Conservation (phyloP, 2,329 filamentous ascomycete genomes). For the Trichoderma cornu-damae region DNA sequence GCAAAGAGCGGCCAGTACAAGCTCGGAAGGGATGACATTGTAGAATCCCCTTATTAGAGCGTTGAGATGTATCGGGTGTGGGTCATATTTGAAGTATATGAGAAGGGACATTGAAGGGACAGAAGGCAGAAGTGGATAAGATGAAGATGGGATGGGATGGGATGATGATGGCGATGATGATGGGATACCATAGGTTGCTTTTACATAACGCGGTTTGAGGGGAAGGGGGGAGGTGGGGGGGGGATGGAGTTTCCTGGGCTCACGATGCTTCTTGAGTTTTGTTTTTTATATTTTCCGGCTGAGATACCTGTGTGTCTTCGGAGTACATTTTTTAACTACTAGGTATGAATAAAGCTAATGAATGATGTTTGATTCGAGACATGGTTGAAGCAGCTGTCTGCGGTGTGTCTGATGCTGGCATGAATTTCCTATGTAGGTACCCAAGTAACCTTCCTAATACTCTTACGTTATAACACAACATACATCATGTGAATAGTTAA, state of each 20-base stretch:
- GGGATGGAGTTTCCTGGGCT: constrained; percentile 14
- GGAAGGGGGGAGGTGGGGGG: neutral
- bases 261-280: neutral
- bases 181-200: constrained; percentile 16
- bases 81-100: neutral
- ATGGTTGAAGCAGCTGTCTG: neutral
- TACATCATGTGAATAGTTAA: too few species aligned
- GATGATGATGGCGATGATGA: neutral
- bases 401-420: neutral
- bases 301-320: constrained; percentile 8
- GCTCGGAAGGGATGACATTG: constrained; percentile 75
- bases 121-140: neutral
- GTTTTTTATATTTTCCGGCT: neutral
- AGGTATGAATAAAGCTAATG: neutral
- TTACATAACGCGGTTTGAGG: neutral
- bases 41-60: constrained; percentile 60
- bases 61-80: neutral
- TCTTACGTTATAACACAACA: too few species aligned
- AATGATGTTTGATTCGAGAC: neutral
- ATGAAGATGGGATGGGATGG: neutral
- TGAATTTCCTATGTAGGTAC: too few species aligned
- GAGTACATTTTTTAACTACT: neutral
- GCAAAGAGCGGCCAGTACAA: constrained; percentile 60
- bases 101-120: neutral
- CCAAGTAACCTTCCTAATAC: too few species aligned